Base-by-base conservation (phyloP, 2,329 filamentous ascomycete genomes). In the Sarocladium strictum region DNA sequence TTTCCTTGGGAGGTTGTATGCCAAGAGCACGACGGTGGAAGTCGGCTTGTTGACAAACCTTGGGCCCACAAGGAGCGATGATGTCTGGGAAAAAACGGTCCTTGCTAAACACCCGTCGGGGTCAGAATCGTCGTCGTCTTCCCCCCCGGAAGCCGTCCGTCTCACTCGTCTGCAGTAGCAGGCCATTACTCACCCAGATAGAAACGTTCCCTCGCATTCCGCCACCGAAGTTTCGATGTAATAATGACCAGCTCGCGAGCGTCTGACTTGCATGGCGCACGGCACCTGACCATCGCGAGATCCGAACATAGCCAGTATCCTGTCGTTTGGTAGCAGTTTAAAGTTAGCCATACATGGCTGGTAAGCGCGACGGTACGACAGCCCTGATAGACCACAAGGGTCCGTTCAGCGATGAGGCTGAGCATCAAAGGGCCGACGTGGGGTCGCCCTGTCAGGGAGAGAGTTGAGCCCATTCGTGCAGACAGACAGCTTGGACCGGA, bases 361-460 rank as follows among this genome's bases (percentile, higher is more conserved):
- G 29, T 12, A 32, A 32, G 12, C 7, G 29, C 29, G 29, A 12
- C 7, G 6, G 6, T 32, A 32, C 29, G 12, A 32, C 12, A 32
- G 29, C 29, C 12, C 12, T 12, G 29, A 32, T 40, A 7, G 37
- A 19, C n/a, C n/a, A 40, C 7, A n/a, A 40, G 7, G 37, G 17
- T 40, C 37, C 15, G 14, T 40, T 19, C 9, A n/a, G 3, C 21
- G 15, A 23, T 33, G 47, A 51, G 47, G 47, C 47, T 51, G 26
- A 51, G 47, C 27, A 51, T 21, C 3, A 35, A 51, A 33, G 14
- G 27, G n/a, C 47, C 47, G 47, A 51, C 27, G 29, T 51, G 27
- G 29, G 11, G 27, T 23, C 14, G 27, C 14, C 17, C 47, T 5
- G 10, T 15, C 24, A 6, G 21, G 17, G 10, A 32, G 10, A 32